Percentiles rank a stretch among this genome's conserved stretches.
Conservation (phyloP, 192 early-diverging fungal genomes). For the Coemansia sp. region DNA sequence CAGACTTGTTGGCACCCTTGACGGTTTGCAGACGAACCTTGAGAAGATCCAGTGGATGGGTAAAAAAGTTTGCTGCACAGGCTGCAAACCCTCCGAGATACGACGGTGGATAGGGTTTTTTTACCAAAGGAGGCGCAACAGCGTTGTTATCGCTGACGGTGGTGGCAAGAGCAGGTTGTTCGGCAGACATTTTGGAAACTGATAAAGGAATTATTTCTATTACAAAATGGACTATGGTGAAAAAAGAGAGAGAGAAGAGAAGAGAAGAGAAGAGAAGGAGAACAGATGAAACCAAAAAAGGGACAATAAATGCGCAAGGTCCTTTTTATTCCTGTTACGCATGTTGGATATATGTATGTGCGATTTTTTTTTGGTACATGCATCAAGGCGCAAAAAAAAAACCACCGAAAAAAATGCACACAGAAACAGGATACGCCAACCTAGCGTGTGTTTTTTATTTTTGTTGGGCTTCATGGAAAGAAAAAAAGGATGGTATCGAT, state of each 20-base stretch:
- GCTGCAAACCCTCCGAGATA: slow-evolving; percentile 55
- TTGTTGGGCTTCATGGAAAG: too few species aligned
- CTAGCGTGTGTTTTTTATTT: too few species aligned
- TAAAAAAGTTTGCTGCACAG: slow-evolving; percentile 60
- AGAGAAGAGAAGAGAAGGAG: background rate
- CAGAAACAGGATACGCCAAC: background rate
- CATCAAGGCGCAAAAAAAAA: background rate
- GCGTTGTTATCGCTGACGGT: background rate
- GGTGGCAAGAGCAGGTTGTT: background rate
- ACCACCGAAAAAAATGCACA: background rate
- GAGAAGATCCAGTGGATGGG: slow-evolving; percentile 82
- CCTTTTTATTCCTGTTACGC: too few species aligned
- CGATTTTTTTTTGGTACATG: too few species aligned
- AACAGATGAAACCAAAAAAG: slow-evolving; percentile 5
- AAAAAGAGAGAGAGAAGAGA: slow-evolving; percentile 4
- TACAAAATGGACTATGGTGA: slow-evolving; percentile 8
- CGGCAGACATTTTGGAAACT: background rate
- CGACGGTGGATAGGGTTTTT: slow-evolving; percentile 46
- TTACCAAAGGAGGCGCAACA: slow-evolving; percentile 22
- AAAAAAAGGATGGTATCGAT: too few species aligned
- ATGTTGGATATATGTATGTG: background rate
- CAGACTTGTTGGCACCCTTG: slow-evolving; percentile 54
- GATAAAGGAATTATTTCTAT: background rate
- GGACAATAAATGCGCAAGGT: too few species aligned
- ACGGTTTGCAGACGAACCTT: slow-evolving; percentile 92